Base-by-base conservation (phyloP, 768 basidiomycete genomes). In the Xanthoconium stramineum region DNA sequence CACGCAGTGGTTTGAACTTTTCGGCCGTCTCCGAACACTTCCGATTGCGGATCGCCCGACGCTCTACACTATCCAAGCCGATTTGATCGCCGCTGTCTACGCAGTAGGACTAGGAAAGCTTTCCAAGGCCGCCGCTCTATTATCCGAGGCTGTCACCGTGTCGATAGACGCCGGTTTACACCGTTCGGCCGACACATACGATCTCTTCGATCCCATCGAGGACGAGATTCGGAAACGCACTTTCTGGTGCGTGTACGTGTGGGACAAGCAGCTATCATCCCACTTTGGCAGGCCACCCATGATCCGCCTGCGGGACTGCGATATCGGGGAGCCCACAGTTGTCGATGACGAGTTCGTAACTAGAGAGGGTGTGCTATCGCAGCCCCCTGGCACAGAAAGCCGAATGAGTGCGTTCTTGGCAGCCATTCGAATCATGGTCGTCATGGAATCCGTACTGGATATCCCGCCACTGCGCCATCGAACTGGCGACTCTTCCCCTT, bases 241-340 rank as follows among this genome's bases (percentile, higher is more conserved):
- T 0, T 97, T 97, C 71, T 97, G 94, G 93, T 91, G 91, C 56
- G 91, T 95, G 29, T 97, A 96, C 73, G 81, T 91, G 48, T 96
- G 94, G 94, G 94, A 97, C 73, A 96, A 97, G 73, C 94, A 95
- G 65, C 83, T 94, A 8, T 78, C 84, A 12, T 88, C 90, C 55
- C 88, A 92, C 71, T 95, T 96, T 69, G 94, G 94, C 28, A 79
- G 94, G 28, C 94, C 94, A 33, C 85, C 93, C 3, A 82, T 94
- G 78, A 80, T 97, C 61, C 82, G 93, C 45, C 73, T 95, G 58
- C 80, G 91, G 59, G 94, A 96, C 68, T 94, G 92, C 72, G 94
- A 97, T 66, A 88, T 94, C n/a, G 80, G 84, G 6, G 94, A 95
- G 68, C 92, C 93, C 3, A 74, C 85, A 7, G 78, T 89, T 19